A percentile compares a stretch with the other conserved stretches of the same genome.
Conservation (phyloP, 1,139 yeast species). For the Saccharomyces hybrid region DNA sequence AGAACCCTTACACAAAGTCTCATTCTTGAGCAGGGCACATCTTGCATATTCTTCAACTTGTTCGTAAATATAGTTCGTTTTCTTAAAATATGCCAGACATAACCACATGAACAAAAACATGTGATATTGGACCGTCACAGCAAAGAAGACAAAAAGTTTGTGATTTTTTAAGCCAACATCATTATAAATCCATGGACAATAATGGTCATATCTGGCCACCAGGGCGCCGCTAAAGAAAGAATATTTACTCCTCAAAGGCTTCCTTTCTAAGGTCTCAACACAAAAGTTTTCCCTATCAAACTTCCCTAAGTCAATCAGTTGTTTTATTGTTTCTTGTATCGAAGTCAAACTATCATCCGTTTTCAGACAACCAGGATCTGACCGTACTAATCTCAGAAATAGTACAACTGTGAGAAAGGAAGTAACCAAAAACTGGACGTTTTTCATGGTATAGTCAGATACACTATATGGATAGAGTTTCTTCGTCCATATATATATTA, state of each 20-base stretch:
- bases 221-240: constrained; percentile 50
- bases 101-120: constrained; percentile 42
- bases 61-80: constrained; percentile 18
- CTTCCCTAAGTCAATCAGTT: constrained; percentile 50
- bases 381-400: constrained; percentile 55
- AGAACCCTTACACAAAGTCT: constrained; percentile 51
- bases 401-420: constrained; percentile 19
- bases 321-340: constrained; percentile 47
- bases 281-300: constrained; percentile 75
- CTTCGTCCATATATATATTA: constrained; percentile 1
- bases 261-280: constrained; percentile 60
- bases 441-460: constrained; percentile 3
- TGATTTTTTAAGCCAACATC: constrained; percentile 86
- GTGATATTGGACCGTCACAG: constrained; percentile 47
- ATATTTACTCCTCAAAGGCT: constrained; percentile 75
- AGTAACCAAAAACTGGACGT: not conserved
- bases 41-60: constrained; percentile 16
- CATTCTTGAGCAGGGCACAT: constrained; percentile 43
- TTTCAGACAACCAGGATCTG: constrained; percentile 74
- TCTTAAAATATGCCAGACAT: constrained; percentile 42
- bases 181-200: constrained; percentile 90
- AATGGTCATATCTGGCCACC: constrained; percentile 82
- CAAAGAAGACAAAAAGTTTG: constrained; percentile 63
- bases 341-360: constrained; percentile 44
- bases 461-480: not conserved